Percentiles rank a stretch among this genome's conserved stretches.
Conservation (phyloP, 2,329 filamentous ascomycete species). For the Daldinia sp. region DNA sequence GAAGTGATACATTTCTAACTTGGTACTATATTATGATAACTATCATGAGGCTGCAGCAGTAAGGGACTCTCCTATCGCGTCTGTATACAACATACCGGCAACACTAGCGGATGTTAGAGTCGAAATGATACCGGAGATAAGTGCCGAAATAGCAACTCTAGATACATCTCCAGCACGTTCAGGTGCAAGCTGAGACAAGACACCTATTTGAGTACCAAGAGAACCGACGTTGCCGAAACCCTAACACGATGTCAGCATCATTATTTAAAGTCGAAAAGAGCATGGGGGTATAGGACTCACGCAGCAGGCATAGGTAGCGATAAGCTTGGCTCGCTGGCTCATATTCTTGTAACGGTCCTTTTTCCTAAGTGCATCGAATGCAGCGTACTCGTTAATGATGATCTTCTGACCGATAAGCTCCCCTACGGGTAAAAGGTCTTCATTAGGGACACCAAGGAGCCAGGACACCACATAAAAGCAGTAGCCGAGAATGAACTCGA, state of each 20-base stretch:
- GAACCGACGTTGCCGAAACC: constrained; percentile 89
- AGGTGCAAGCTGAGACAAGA: constrained; percentile 84
- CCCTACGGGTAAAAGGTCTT: constrained; percentile 77
- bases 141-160: constrained; percentile 78
- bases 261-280: not conserved
- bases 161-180: constrained; percentile 80
- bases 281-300: constrained; percentile 50
- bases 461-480: constrained; percentile 79
- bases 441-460: constrained; percentile 75
- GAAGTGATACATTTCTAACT: not conserved
- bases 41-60: not conserved
- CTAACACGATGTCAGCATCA: constrained; percentile 46
- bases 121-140: constrained; percentile 81
- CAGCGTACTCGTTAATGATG: constrained; percentile 86
- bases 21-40: not conserved
- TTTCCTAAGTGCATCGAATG: constrained; percentile 70
- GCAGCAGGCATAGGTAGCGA: constrained; percentile 88
- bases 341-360: constrained; percentile 67
- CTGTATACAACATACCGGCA: constrained; percentile 73
- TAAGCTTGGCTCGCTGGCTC: constrained; percentile 78
- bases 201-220: constrained; percentile 89
- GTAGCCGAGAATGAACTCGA: constrained; percentile 78
- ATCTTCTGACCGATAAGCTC: constrained; percentile 88
- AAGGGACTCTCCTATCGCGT: constrained; percentile 17
- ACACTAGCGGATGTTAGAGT: constrained; percentile 84